Evolutionary conservation across 2,329 filamentous ascomycete genomes (phyloP), one percentile per base, ranked within the genome.

Genomic region (Claviceps capensis): DNA sequence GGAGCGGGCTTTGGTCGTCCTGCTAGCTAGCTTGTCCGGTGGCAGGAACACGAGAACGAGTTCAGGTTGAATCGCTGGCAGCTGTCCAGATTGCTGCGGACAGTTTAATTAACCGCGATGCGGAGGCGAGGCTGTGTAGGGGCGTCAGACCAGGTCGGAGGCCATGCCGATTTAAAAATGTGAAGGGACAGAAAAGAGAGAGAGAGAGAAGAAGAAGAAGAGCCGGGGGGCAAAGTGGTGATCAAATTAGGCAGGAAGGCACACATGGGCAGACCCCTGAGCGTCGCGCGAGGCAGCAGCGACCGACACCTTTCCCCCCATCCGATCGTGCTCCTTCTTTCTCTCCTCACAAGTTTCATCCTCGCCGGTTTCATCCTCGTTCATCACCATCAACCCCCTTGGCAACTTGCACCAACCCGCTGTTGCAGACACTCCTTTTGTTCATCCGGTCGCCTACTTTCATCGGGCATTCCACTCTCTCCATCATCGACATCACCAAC

Each of bases 371-470:
- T 23, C 43, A 45, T 30, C 4, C 23, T 17, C 43, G 16, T n/a
- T 48, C 40, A 34, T 34, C 30, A 34, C 30, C 30, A 34, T 34
- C 30, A 34, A 34, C 19, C 30, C 40, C 14, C 48, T 42, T 34
- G 13, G n/a, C 17, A 23, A 23, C 16, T 43, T 44, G 43, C 50
- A 26, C 7, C 26, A 41, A 42, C 14, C 26, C n/a, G 22, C 17
- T 34, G 43, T 36, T 52, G 50, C 44, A 44, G n/a, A 43, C 48
- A 30, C 2, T 53, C 49, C 17, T 22, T 34, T 40, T 50, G 16
- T 34, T 22, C 30, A 11, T 38, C 34, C 30, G 9, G 30, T 34
- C 30, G 30, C 30, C 30, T 34, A 9, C 30, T 34, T 26, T n/a
- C 8, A 42, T 42, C 40, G 8, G 9, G 6, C 14, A 22, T 8